Evolutionary conservation across 805 yeast species (phyloP).

Genomic region (Metschnikowia picachoensis): DNA sequence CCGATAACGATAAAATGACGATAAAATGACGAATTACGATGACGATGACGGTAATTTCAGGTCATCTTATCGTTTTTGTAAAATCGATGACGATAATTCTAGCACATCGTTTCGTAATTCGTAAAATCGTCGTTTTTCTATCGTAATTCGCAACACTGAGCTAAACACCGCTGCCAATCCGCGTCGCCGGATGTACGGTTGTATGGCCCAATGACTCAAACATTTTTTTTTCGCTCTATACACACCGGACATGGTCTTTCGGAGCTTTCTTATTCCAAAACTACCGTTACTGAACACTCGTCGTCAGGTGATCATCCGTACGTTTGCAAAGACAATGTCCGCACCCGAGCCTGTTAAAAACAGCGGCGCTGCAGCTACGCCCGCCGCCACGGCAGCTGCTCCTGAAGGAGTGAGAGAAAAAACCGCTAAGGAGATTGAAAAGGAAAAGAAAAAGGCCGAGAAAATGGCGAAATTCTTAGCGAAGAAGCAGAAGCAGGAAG

Average conservation of each 20-base stretch:
- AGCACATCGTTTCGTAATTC: no score
- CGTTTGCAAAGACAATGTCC: constrained; percentile 14
- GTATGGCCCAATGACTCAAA: not conserved
- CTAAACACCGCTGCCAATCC: no score
- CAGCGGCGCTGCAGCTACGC: constrained; percentile 1
- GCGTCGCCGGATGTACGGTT: not conserved
- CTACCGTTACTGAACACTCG: constrained; percentile 2
- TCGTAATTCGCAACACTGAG: no score
- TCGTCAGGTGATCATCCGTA: constrained; percentile 5
- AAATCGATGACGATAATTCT: no score
- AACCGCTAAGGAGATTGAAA: constrained; percentile 77
- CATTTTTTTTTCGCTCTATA: constrained; percentile 1
- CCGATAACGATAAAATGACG: no score
- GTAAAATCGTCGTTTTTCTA: no score
- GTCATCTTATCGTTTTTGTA: no score
- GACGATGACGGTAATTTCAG: no score
- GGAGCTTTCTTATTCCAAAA: constrained; percentile 12
- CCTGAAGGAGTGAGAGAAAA: constrained; percentile 29
- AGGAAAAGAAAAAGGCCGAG: constrained; percentile 85
- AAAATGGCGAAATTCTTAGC: constrained; percentile 85
- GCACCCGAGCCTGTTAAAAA: constrained; percentile 8
- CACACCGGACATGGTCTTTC: constrained; percentile 13
- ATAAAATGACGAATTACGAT: no score
- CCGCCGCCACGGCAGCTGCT: constrained; percentile 8
- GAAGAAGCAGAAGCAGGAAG: constrained; percentile 57